These are phyloP conservation scores for Melampsora allii-populina DNA, from an alignment of 1,284 basidiomycete species.

Conservation along the genomic window DNA sequence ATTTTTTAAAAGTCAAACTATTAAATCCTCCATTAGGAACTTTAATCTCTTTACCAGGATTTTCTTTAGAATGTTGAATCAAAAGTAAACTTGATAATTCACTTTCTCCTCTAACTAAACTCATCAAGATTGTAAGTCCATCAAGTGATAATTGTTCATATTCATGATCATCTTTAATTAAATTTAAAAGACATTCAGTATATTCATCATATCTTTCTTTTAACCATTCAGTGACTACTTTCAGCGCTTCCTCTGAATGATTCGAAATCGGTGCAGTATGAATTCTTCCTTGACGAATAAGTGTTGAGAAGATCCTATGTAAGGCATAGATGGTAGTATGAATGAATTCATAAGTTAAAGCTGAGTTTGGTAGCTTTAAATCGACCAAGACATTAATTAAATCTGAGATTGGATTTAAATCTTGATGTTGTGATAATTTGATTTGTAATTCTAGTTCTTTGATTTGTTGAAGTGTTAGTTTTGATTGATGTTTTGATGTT, in stretches of 20 bases:
- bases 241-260: constrained; percentile 44
- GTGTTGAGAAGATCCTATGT: constrained; percentile 71
- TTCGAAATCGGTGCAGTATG: constrained; percentile 50
- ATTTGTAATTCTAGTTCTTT: constrained; percentile 7
- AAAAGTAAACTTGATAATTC: neutral
- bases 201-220: constrained; percentile 47
- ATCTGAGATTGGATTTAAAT: constrained; percentile 72
- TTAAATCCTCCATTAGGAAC: constrained; percentile 60
- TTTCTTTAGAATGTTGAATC: neutral
- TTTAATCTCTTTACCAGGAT: constrained; percentile 29
- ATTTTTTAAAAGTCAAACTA: constrained; percentile 64
- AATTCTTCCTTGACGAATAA: constrained; percentile 64
- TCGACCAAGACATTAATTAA: constrained; percentile 60
- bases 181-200: constrained; percentile 44
- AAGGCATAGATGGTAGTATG: constrained; percentile 76
- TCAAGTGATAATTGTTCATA: constrained; percentile 46
- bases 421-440: constrained; percentile 15
- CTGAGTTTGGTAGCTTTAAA: constrained; percentile 41
- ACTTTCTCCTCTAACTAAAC: constrained; percentile 16
- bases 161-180: constrained; percentile 46
- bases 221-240: constrained; percentile 49
- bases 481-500: neutral
- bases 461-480: constrained; percentile 21
- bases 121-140: constrained; percentile 30
- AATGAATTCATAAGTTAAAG: constrained; percentile 57